Percentiles rank a stretch among this genome's conserved stretches.
Conservation (phyloP, 257 asterid species). For the Ligustrum vulgare region DNA sequence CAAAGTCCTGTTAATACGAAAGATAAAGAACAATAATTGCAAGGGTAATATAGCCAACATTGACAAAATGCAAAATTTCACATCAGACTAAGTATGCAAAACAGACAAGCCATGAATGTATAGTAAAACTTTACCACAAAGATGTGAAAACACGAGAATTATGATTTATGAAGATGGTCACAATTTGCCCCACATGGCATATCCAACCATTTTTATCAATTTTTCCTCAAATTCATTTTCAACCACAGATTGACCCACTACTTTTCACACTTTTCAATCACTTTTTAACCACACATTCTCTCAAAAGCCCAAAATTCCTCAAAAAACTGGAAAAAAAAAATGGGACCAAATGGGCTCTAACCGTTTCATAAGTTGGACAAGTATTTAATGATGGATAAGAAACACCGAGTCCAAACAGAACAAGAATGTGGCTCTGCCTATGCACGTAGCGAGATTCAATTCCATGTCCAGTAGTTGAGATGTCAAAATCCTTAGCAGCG, state of each 20-base stretch:
- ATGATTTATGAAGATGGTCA: neutral
- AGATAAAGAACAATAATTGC: too few relatives aligned
- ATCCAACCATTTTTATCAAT: too few relatives aligned
- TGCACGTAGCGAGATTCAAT: neutral
- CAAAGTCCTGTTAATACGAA: too few relatives aligned
- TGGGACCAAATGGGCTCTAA: too few relatives aligned
- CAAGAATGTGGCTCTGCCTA: neutral
- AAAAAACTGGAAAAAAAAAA: too few relatives aligned
- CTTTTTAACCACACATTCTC: too few relatives aligned
- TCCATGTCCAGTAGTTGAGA: neutral
- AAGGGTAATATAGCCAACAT: neutral
- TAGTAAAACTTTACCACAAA: neutral
- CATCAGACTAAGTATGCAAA: neutral
- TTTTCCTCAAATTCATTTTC: too few relatives aligned
- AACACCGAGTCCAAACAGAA: neutral
- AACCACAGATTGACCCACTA: too few relatives aligned
- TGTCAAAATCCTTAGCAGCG: conserved; percentile 5
- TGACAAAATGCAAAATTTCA: neutral
- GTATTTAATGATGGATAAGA: neutral
- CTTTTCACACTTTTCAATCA: too few relatives aligned
- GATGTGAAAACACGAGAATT: neutral
- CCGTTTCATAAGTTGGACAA: neutral
- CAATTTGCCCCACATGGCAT: neutral
- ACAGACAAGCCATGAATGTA: too few relatives aligned
- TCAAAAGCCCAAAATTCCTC: too few relatives aligned